These are phyloP conservation scores for Aspergillus versicolor DNA, from an alignment of 2,329 filamentous ascomycete species.

Conservation along the genomic window DNA sequence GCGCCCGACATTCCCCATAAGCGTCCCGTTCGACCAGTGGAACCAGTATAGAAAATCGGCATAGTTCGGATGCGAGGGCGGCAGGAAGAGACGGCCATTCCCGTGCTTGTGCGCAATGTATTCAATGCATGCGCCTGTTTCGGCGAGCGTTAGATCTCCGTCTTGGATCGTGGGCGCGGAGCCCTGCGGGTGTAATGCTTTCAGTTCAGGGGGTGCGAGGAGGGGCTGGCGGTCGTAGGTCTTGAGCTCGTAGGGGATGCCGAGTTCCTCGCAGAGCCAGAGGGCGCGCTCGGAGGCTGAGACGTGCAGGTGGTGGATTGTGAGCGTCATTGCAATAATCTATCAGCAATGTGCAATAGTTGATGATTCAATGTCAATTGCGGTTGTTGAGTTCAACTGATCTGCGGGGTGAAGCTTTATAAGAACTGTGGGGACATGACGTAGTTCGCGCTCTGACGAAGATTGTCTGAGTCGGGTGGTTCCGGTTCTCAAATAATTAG, in stretches of 20 bases:
- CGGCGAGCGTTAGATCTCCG: conserved; percentile 55
- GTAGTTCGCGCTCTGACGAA: too few relatives aligned
- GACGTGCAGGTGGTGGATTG: conserved; percentile 52
- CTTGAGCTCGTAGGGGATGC: conserved; percentile 53
- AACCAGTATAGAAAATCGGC: conserved; percentile 66
- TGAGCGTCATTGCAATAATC: conserved; percentile 9
- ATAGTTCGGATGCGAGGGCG: conserved; percentile 51
- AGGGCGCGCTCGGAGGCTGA: conserved; percentile 65
- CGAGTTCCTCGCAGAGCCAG: conserved; percentile 66
- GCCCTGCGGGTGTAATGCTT: conserved; percentile 51
- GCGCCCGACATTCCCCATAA: conserved; percentile 42
- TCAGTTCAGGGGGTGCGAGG: conserved; percentile 39
- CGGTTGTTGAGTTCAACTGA: too few relatives aligned
- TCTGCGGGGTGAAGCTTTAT: too few relatives aligned
- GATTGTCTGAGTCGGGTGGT: too few relatives aligned
- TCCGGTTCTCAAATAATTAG: too few relatives aligned
- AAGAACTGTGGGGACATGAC: too few relatives aligned
- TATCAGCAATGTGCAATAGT: too few relatives aligned
- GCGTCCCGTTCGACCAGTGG: conserved; percentile 54
- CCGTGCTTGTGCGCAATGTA: conserved; percentile 60
- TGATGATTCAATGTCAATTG: too few relatives aligned
- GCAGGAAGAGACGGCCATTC: conserved; percentile 49
- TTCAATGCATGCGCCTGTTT: conserved; percentile 60
- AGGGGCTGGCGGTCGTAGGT: conserved; percentile 50
- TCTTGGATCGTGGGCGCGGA: conserved; percentile 63